Percentiles rank a stretch among this genome's conserved stretches.
Evolutionary conservation across 1,284 basidiomycete species (phyloP).

Genomic region (Rhodotorula sp.): DNA sequence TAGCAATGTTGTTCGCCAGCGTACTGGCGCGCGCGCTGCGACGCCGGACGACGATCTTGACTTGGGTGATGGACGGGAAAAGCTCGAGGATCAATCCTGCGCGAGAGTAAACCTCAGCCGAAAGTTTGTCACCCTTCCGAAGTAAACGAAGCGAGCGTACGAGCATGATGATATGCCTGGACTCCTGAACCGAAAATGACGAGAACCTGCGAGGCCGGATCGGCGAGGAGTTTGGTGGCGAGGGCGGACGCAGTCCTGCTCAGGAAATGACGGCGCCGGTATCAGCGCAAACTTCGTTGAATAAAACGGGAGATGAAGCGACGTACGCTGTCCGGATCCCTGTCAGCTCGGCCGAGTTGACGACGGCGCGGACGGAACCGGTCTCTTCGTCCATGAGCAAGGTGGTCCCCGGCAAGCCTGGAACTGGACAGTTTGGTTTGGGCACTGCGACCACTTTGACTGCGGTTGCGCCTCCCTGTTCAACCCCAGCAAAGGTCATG

Average conservation of each 20-base stretch:
- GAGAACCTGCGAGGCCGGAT: constrained; percentile 14
- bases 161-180: constrained; percentile 40
- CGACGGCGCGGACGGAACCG: constrained; percentile 26
- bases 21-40: constrained; percentile 2
- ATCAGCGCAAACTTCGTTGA: too few species aligned
- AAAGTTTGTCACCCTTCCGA: too few species aligned
- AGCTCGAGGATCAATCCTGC: constrained; percentile 38
- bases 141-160: constrained; percentile 1
- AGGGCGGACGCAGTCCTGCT: constrained; percentile 33
- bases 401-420: constrained; percentile 39
- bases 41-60: constrained; percentile 22
- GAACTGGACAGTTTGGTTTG: constrained; percentile 18
- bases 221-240: constrained; percentile 24
- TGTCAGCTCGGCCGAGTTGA: constrained; percentile 38
- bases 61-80: constrained; percentile 19
- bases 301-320: not conserved
- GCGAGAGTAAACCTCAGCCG: too few species aligned
- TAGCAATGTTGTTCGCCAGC: not conserved
- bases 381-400: constrained; percentile 38
- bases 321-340: constrained; percentile 40
- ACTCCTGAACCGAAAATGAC: constrained; percentile 40
- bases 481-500: too few species aligned
- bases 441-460: constrained; percentile 40
- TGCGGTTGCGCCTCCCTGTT: constrained; percentile 28
- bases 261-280: not conserved